Base-by-base conservation (phyloP, 768 basidiomycete genomes). In the Tulasnella sp. region DNA sequence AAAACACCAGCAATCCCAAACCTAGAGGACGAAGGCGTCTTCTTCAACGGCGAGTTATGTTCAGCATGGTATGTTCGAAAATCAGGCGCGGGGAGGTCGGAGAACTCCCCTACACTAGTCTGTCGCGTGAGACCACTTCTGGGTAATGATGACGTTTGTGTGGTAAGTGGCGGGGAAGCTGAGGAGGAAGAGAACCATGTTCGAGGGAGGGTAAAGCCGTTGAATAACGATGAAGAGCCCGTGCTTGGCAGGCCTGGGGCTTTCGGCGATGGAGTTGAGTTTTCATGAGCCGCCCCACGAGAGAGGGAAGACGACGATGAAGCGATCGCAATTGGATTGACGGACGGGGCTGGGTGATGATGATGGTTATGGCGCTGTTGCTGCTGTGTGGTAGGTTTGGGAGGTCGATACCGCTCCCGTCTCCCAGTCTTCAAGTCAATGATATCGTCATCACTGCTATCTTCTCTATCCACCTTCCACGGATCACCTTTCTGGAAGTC, bases 391-490 rank as follows among this genome's bases (percentile, higher is more conserved):
- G 34, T 38, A 56, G 2, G 10, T 15, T 21, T n/a, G 8, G 1
- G 55, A 56, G 43, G 41, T 23, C 11, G 23, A 44, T 11, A 44
- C 11, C 55, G 55, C 19, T 47, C 55, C 15, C 55, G 55, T 45
- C 43, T 23, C 2, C 55, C 55, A 7, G 55, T 56, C 24, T 21
- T 21, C 42, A 56, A 17, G n/a, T 56, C 55, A 29, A 56, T 47
- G 3, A 56, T 47, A 21, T 56, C 55, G 27, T 56, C 55, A 32
- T 56, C 55, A 23, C 55, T 56, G 55, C 44, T 42, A 13, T 23
- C 21, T 4, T 43, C 41, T 23, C 17, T 24, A 13, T 56, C n/a
- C 11, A 13, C 19, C 11, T 11, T 38, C 15, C 15, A 24, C 19
- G 55, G 24, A 26, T 24, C 23, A 1, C 32, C 17, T 8, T 21